These are phyloP conservation scores for Aspergillus versicolor DNA, from an alignment of 2,329 filamentous ascomycete species.

Conservation along the genomic window DNA sequence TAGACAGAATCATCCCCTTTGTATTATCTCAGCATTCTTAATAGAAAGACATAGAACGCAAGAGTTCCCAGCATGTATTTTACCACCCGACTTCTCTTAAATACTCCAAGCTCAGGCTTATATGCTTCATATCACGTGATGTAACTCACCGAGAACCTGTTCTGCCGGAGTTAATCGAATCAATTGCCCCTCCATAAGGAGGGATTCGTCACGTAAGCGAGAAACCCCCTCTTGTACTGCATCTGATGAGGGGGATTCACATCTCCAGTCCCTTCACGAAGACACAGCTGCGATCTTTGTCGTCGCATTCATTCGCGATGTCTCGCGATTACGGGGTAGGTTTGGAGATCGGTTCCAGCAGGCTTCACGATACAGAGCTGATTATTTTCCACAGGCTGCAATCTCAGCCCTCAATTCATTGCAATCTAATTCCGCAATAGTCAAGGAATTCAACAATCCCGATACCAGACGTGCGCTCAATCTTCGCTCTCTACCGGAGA, in stretches of 20 bases:
- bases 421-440: constrained; percentile 74
- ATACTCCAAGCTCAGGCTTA: neutral
- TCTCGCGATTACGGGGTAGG: constrained; percentile 42
- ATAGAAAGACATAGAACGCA: neutral
- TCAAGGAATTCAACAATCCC: constrained; percentile 70
- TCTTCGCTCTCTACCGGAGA: constrained; percentile 74
- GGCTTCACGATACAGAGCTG: constrained; percentile 10
- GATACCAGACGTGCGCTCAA: constrained; percentile 70
- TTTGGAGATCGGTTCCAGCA: constrained; percentile 1
- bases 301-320: constrained; percentile 33
- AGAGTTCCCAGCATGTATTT: neutral
- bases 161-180: neutral
- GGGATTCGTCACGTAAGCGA: constrained; percentile 11
- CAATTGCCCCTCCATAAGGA: constrained; percentile 6
- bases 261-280: constrained; percentile 18
- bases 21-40: neutral
- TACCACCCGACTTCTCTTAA: neutral
- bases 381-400: constrained; percentile 55
- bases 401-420: constrained; percentile 72
- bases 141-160: neutral
- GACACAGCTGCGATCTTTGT: constrained; percentile 28
- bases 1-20: neutral
- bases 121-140: constrained; percentile 1
- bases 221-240: constrained; percentile 11
- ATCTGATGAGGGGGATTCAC: constrained; percentile 30